phyloP scores from a whole-genome alignment of 2,329 filamentous ascomycete species.

The Claviceps capensis region DNA sequence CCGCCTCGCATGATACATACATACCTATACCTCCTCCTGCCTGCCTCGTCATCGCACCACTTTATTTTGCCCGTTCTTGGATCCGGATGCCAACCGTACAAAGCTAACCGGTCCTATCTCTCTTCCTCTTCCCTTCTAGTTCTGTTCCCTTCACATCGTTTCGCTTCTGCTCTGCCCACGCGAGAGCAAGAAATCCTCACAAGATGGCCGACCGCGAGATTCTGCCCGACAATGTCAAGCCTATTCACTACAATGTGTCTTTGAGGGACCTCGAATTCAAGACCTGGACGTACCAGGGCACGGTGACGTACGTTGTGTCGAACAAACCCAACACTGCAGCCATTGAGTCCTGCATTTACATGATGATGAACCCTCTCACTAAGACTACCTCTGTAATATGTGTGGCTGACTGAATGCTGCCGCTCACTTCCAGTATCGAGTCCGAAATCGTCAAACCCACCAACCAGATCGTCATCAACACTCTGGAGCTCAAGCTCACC shows the following conservation, averaged over 20 bases:
- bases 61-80: too few species aligned
- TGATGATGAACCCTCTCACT: not conserved
- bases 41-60: too few species aligned
- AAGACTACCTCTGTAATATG: too few species aligned
- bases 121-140: not conserved
- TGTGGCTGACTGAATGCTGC: too few species aligned
- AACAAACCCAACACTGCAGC: not conserved
- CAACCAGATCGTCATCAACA: slow-evolving; percentile 71
- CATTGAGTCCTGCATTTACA: too few species aligned
- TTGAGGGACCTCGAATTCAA: slow-evolving; percentile 70
- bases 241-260: slow-evolving; percentile 72
- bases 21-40: too few species aligned
- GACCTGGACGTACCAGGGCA: slow-evolving; percentile 66
- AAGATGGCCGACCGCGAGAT: slow-evolving; percentile 47
- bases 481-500: slow-evolving; percentile 68
- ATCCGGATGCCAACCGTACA: not conserved
- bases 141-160: slow-evolving; percentile 14
- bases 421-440: slow-evolving; percentile 44
- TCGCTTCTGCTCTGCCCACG: slow-evolving; percentile 23
- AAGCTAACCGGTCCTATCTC: not conserved
- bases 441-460: slow-evolving; percentile 57
- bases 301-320: slow-evolving; percentile 41
- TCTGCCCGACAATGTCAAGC: slow-evolving; percentile 55
- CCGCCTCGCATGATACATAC: not conserved
- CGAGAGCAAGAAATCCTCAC: slow-evolving; percentile 19